Base-by-base conservation (phyloP, 306 rosid species). In the Alnus glutinosa region DNA sequence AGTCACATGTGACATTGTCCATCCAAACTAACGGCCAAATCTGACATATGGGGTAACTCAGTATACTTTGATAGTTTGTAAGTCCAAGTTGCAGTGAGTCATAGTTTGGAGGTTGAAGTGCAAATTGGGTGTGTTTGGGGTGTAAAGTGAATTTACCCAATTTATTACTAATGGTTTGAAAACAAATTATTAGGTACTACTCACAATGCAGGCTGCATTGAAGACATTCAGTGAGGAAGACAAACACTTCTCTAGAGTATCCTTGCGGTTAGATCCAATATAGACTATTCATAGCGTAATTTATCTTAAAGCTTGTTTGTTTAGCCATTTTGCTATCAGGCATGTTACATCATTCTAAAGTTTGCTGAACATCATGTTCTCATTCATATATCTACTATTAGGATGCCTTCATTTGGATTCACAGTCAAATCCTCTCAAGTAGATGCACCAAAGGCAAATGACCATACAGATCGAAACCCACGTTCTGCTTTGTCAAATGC, bases 321-420 rank as follows among this genome's bases (percentile, higher is more conserved):
- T 3, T n/a, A 46, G 19, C 80, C 69, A 50, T 68, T 34, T 8
- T 55, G 52, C 51, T 30, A 28, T 34, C 36, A 30, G 14, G 37
- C 49, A 48, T 13, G 30, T 71, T 16, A 73, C 79, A 82, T 85
- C 61, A 37, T 70, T 67, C 30, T 67, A 63, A 59, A 76, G 23
- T 86, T 81, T 77, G 78, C 37, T 23, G 46, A 76, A 76, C 19
- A 71, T 9, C 19, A 62, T 74, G 66, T 23, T 34, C 79, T 85
- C 55, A 79, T 70, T 55, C 75, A 70, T 70, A 73, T 23, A 77
- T 75, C 78, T 82, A 47, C 83, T 80, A 62, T 71, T 80, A 93
- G 99, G 93, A 93, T 95, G 96, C 98, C 96, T 64, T 93, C 94
- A 49, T 95, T 85, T 79, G 99, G 97, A 81, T 85, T 93, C 79